Evolutionary conservation across 345 rosid species (phyloP).

Genomic region (Pugionium dolabratum): DNA sequence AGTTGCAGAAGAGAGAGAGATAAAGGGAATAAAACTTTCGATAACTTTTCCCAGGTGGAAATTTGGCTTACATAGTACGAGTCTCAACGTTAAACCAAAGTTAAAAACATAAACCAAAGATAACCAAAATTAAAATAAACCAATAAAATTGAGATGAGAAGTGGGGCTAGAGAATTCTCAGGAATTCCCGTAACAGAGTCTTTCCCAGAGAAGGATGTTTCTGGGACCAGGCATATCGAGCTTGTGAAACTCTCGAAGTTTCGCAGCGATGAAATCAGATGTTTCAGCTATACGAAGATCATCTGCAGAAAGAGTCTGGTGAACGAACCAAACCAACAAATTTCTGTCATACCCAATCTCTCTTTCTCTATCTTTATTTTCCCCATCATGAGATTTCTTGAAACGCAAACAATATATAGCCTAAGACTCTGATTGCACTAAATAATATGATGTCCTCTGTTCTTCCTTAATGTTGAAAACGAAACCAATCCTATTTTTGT

Average conservation of each 20-base stretch:
- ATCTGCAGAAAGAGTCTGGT: constrained; percentile 86
- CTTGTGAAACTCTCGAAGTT: constrained; percentile 78
- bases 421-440: constrained; percentile 12
- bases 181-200: too few relatives aligned
- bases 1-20: too few relatives aligned
- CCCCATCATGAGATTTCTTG: constrained; percentile 15
- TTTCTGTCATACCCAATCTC: constrained; percentile 32
- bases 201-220: constrained; percentile 63
- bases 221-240: constrained; percentile 79
- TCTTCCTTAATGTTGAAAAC: not conserved
- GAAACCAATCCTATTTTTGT: not conserved
- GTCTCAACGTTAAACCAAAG: too few relatives aligned
- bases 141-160: too few relatives aligned
- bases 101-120: too few relatives aligned
- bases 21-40: too few relatives aligned
- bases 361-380: not conserved
- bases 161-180: too few relatives aligned
- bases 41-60: too few relatives aligned
- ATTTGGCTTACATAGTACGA: too few relatives aligned
- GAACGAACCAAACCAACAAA: constrained; percentile 33
- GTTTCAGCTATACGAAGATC: constrained; percentile 67
- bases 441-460: constrained; percentile 12
- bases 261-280: constrained; percentile 72
- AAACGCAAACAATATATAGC: constrained; percentile 22
- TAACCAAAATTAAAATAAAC: too few relatives aligned